phyloP scores from a whole-genome alignment of 2,329 filamentous ascomycete species.

The Lithohypha guttulata region DNA sequence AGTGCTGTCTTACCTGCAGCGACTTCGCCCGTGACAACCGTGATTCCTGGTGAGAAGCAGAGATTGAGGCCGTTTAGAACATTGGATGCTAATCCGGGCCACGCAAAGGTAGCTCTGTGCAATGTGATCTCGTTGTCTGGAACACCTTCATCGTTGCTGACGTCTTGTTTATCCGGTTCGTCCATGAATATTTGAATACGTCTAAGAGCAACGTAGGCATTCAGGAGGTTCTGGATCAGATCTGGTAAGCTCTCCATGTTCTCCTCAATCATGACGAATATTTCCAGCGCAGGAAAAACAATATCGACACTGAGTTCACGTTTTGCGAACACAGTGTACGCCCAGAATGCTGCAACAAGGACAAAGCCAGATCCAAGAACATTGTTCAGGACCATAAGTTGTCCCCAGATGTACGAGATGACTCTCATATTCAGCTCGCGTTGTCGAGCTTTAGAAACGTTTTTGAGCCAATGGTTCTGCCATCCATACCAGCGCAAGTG shows the following conservation, averaged over 20 bases:
- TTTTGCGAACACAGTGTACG: slow-evolving; percentile 63
- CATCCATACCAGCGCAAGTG: slow-evolving; percentile 74
- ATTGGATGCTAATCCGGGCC: slow-evolving; percentile 56
- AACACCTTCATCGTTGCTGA: slow-evolving; percentile 34
- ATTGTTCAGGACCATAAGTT: slow-evolving; percentile 58
- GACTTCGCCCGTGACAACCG: slow-evolving; percentile 53
- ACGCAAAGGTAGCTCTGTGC: slow-evolving; percentile 60
- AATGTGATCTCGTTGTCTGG: slow-evolving; percentile 38
- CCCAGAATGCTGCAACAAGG: slow-evolving; percentile 69
- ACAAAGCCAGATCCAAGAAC: slow-evolving; percentile 62
- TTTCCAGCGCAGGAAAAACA: slow-evolving; percentile 73
- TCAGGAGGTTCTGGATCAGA: slow-evolving; percentile 65
- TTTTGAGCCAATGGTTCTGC: slow-evolving; percentile 63
- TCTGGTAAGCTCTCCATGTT: slow-evolving; percentile 65
- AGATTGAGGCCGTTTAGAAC: slow-evolving; percentile 46
- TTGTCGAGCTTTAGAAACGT: slow-evolving; percentile 57
- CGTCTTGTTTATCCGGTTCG: slow-evolving; percentile 68
- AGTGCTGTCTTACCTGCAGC: slow-evolving; percentile 54
- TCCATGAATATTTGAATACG: slow-evolving; percentile 79
- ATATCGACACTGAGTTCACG: slow-evolving; percentile 64
- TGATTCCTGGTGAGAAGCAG: slow-evolving; percentile 46
- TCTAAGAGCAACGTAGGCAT: slow-evolving; percentile 69
- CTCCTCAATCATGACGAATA: slow-evolving; percentile 65
- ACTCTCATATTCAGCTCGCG: slow-evolving; percentile 57
- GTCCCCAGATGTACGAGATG: slow-evolving; percentile 51